Evolutionary conservation across 163 green algal genomes (phyloP), one percentile per base, ranked within the genome.

Genomic region (Chlorella variabilis): DNA sequence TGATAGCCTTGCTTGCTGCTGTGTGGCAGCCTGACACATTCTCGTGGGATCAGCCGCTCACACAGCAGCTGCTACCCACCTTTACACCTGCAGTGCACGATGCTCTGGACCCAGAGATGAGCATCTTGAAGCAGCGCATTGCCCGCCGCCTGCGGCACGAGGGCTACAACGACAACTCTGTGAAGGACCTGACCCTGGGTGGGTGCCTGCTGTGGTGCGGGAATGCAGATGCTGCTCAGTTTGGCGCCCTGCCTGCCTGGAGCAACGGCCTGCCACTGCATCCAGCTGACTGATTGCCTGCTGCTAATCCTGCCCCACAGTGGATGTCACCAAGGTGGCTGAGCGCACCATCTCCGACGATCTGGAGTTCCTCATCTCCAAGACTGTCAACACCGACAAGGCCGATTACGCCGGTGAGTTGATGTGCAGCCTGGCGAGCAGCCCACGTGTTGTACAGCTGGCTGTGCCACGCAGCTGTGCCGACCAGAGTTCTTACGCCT

Each of bases 111-210:
- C 93, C 93, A 0, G 94, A 98, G 92, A 95, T 92, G 85, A 91
- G 87, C 54, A 97, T 97, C 90, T 87, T 98, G 42, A 96, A 96
- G 89, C 87, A 95, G 85, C 90, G 92, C 73, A 89, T 98, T 74
- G 90, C 93, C 20, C 85, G 88, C 58, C 91, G 89, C 77, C 74
- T 94, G 49, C 79, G 85, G n/a, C 89, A 93, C 78, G 92, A 96
- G 84, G 85, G 87, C 56, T 31, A 81, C 23, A 75, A 21, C 48
- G 70, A 89, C 9, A 58, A 71, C 6, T 70, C 84, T 36, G 74
- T 89, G 3, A 49, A 74, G 66, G 25, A 38, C 9, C 83, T 96
- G 73, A 77, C 87, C 81, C 85, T 97, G 68, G 36, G 59, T 67
- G 29, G 3, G 59, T 67, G 18, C 56, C 23, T 29, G 18, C 45